Evolutionary conservation across 2,329 filamentous ascomycete genomes (phyloP).

Genomic region (Blastomyces gilchristii): DNA sequence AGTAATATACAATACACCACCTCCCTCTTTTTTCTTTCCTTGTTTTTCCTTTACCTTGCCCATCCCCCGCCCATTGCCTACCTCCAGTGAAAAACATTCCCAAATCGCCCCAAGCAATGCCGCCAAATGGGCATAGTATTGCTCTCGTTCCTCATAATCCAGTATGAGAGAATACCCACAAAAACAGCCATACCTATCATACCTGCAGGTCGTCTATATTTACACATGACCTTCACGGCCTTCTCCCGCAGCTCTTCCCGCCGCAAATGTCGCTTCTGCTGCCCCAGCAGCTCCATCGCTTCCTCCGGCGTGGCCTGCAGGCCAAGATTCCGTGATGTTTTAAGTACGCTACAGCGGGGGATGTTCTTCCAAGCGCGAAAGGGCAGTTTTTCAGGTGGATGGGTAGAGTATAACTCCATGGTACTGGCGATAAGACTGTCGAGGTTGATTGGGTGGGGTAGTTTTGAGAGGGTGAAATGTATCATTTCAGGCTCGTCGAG

Average conservation of each 20-base stretch:
- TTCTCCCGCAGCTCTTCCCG: constrained; percentile 51
- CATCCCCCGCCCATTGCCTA: not conserved
- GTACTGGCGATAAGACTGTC: constrained; percentile 64
- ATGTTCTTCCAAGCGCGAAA: constrained; percentile 58
- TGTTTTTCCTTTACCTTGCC: not conserved
- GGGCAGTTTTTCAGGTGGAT: constrained; percentile 63
- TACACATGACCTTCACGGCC: constrained; percentile 45
- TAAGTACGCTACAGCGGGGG: constrained; percentile 68
- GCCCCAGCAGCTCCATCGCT: constrained; percentile 57
- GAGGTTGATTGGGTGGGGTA: constrained; percentile 70
- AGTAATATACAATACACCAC: not conserved
- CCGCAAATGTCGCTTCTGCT: constrained; percentile 62
- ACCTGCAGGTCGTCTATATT: constrained; percentile 55
- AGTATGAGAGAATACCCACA: constrained; percentile 58
- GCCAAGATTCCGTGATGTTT: constrained; percentile 57
- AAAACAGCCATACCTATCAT: constrained; percentile 55
- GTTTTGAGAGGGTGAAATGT: constrained; percentile 74
- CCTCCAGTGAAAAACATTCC: constrained; percentile 16
- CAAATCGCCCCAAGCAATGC: constrained; percentile 20
- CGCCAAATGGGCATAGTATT: constrained; percentile 26
- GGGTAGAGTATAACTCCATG: constrained; percentile 49
- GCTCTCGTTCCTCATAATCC: constrained; percentile 44
- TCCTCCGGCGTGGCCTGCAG: constrained; percentile 51
- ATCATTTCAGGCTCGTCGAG: constrained; percentile 84
- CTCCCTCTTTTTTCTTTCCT: too few species aligned